phyloP scores from a whole-genome alignment of 176 grass and related monocot genomes.

The Carex kokanica region DNA sequence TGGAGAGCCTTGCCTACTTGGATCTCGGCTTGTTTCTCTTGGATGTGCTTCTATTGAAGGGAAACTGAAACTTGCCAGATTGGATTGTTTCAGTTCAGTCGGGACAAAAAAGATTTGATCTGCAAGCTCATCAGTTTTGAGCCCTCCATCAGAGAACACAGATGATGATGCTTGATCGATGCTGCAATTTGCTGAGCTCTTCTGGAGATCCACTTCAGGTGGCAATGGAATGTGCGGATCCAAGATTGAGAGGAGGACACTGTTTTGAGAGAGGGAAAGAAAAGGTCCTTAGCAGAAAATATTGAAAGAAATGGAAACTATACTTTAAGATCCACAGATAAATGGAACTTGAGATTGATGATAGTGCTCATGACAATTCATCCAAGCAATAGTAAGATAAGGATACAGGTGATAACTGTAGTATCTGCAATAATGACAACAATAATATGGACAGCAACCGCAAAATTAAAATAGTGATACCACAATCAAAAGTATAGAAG shows the following conservation, averaged over 20 bases:
- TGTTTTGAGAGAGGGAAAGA: conserved; percentile 29
- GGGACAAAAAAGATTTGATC: conserved; percentile 69
- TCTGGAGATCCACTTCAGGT: conserved; percentile 62
- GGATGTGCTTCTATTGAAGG: conserved; percentile 35
- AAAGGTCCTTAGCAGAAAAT: not conserved
- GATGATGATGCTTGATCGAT: conserved; percentile 51
- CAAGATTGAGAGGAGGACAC: conserved; percentile 83
- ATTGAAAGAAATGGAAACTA: not conserved
- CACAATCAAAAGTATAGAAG: not conserved
- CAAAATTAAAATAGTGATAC: not conserved
- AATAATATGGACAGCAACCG: conserved; percentile 10
- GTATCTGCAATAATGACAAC: not conserved
- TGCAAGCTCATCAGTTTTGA: conserved; percentile 41
- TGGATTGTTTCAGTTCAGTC: conserved; percentile 60
- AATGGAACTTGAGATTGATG: not conserved
- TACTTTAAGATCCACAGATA: not conserved
- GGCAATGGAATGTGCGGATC: conserved; percentile 78
- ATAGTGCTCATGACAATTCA: not conserved
- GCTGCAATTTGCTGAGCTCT: conserved; percentile 44
- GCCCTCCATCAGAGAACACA: conserved; percentile 38
- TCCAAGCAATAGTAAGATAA: not conserved
- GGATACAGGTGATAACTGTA: not conserved
- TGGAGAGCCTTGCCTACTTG: conserved; percentile 30
- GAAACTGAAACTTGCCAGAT: conserved; percentile 39
- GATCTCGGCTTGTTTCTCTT: conserved; percentile 35